Evolutionary conservation across 2,329 filamentous ascomycete species (phyloP).

Genomic region (Cadophora gregata): DNA sequence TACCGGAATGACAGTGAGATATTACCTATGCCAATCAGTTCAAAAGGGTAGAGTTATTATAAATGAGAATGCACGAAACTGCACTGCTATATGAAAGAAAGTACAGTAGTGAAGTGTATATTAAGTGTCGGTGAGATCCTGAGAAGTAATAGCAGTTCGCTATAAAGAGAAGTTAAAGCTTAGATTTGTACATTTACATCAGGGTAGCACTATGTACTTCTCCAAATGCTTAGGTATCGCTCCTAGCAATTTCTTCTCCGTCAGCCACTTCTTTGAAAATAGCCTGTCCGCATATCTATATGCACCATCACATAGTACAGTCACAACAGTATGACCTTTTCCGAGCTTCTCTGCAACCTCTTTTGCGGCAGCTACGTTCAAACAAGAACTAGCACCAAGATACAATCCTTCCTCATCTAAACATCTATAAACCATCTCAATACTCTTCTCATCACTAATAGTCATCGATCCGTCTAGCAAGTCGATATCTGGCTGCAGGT

Average conservation of each 20-base stretch:
- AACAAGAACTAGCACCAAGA: constrained; percentile 87
- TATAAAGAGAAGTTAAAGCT: too few species aligned
- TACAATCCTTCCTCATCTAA: constrained; percentile 96
- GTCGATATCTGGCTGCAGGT: constrained; percentile 83
- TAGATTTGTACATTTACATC: constrained; percentile 31
- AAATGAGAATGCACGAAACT: constrained; percentile 1
- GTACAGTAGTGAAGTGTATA: neutral
- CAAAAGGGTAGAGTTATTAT: constrained; percentile 13
- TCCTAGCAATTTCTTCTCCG: constrained; percentile 80
- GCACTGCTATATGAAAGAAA: neutral
- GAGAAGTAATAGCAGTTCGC: too few species aligned
- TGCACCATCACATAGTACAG: constrained; percentile 93
- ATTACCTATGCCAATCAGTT: neutral
- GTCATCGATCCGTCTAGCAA: constrained; percentile 83
- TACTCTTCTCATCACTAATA: constrained; percentile 91
- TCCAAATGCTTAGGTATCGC: constrained; percentile 84
- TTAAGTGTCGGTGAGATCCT: too few species aligned
- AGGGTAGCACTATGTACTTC: constrained; percentile 94
- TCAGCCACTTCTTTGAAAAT: constrained; percentile 91
- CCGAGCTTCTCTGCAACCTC: constrained; percentile 92
- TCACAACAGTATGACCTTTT: constrained; percentile 88
- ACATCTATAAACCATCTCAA: constrained; percentile 97
- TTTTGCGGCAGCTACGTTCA: constrained; percentile 95
- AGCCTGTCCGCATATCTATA: constrained; percentile 94
- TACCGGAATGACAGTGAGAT: neutral